These are phyloP conservation scores for Fusarium sp. DNA, from an alignment of 2,329 filamentous ascomycete species.

Conservation along the genomic window DNA sequence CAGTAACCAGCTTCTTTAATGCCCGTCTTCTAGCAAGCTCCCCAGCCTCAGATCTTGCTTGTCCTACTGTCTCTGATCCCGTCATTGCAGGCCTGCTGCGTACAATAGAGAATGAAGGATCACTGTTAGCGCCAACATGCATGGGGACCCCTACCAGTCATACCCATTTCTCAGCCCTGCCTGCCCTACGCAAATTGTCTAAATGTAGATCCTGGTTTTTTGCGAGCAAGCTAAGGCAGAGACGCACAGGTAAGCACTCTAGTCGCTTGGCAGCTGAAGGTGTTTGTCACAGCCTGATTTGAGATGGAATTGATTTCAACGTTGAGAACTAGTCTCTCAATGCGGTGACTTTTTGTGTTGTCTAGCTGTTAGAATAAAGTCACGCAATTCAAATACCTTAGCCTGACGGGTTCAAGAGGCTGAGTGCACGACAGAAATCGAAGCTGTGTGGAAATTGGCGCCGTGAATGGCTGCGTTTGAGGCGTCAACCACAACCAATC, in stretches of 20 bases:
- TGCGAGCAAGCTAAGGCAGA: neutral
- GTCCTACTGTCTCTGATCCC: neutral
- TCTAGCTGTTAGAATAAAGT: neutral
- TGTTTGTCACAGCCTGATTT: neutral
- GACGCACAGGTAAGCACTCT: neutral
- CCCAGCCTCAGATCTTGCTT: neutral
- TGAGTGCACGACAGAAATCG: neutral
- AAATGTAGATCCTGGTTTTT: neutral
- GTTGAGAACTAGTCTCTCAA: neutral
- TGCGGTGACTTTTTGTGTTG: neutral
- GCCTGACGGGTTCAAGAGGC: neutral
- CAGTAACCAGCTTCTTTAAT: neutral
- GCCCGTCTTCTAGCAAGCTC: neutral
- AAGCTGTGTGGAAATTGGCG: neutral
- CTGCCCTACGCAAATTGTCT: neutral
- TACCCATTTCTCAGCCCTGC: neutral
- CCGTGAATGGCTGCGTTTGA: neutral
- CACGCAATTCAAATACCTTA: neutral
- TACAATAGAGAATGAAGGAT: neutral
- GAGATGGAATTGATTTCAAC: neutral
- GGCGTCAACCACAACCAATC: neutral
- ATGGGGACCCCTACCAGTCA: neutral
- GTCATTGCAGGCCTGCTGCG: neutral
- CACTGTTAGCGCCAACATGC: neutral
- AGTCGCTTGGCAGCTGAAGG: neutral